Evolutionary conservation across 2,329 filamentous ascomycete species (phyloP), one percentile per base, ranked within the genome.

Genomic region (Neoscytalidium dimidiatum): DNA sequence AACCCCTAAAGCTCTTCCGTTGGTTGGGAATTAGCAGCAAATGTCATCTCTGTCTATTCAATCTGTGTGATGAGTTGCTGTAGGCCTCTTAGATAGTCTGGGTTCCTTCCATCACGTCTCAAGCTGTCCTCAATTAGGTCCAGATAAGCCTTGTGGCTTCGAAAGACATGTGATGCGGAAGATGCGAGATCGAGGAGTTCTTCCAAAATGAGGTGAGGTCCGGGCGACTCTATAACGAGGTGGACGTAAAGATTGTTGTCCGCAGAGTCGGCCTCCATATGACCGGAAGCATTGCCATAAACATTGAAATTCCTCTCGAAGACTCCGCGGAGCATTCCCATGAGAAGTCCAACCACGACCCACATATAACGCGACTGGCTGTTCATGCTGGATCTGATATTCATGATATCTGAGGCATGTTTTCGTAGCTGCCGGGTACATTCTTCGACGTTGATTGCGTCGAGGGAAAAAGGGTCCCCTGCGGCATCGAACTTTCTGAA

Each of bases 271-370:
- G 26, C 74, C 73, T 77, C 2, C 72, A 69, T 35, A 71, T 74
- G 35, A 69, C 61, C n/a, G 31, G 14, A 23, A 38, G 11, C 41
- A 19, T 38, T 68, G 48, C 23, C 71, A 62, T 77, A 77, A 6
- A 73, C 71, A 61, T 78, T 70, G 33, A 68, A 66, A 53, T 78
- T 75, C 48, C 75, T 71, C 19, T 71, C 66, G 2, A 71, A 70
- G 31, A 78, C 75, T 2, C 69, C 69, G 31, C 75, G 71, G 13
- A 78, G 69, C 31, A 78, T 75, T 4, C 61, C 71, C 28, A 78
- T 67, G 14, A 78, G 66, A 11, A 73, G 69, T 35, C 70, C 71
- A 8, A 71, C 72, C n/a, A 74, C 71, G 8, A 69, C 67, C 26
- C 71, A 69, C 23, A 23, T 43, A 29, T 44, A 9, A 31, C 63